Base-by-base conservation (phyloP, 352 stramenopile species). In the Globisporangium spiculum region DNA sequence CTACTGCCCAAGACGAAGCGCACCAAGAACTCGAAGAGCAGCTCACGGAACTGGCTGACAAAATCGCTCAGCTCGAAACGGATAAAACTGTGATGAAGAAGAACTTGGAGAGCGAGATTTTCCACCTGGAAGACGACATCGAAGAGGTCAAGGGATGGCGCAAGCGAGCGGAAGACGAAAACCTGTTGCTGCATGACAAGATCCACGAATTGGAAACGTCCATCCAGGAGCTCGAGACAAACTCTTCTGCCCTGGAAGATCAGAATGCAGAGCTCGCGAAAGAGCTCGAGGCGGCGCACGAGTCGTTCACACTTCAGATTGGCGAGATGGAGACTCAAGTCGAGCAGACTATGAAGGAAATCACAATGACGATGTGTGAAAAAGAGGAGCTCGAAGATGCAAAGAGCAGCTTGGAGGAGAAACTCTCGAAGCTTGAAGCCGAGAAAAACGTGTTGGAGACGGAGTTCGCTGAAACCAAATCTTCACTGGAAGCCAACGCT, bases 1-100 rank as follows among this genome's bases (percentile, higher is more conserved):
- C 78, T 18, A 63, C 71, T 36, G 81, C 74, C 6, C 81, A 89
- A 53, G 74, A 86, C 30, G 72, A 80, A 48, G 76, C 73, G 0
- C 84, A 86, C 12, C 65, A 84, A 55, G 79, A 89, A 65, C 62
- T 88, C 5, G 75, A 86, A 38, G 80, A 88, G 14, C 81, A 90
- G 59, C 68, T 90, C 10, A 80, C 83, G 20, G 78, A 83, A 46
- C 55, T 91, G 0, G 81, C 80, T 10, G 77, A 86, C 58, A 88
- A 79, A 63, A 87, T 86, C 24, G 77, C 78, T 3, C 81, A 91
- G 65, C 73, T 91, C 16, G 75, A 90, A 61, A 73, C 75, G 14
- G 69, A 88, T 50, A 89, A 86, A 57, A 64, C 34, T 0, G 66
- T 57, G 22, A 53, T 71, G 60, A 75, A 74, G 53, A n/a, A 66